Evolutionary conservation across 2,329 filamentous ascomycete species (phyloP), one percentile per base, ranked within the genome.

Genomic region (Lecanicillium sp.): DNA sequence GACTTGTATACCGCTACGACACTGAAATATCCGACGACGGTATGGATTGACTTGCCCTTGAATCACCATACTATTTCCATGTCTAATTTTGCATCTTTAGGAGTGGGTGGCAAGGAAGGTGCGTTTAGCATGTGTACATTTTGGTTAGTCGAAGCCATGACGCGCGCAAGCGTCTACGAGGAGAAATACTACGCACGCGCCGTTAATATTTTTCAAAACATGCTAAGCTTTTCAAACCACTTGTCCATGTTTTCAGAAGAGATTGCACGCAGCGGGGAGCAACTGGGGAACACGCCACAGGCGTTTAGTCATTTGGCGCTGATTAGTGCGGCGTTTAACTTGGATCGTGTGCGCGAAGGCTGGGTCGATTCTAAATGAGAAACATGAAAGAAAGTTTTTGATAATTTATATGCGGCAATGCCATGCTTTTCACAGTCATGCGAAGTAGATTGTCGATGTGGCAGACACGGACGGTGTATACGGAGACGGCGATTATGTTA

Each of bases 51-150:
- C 40, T 35, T 18, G 25, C 34, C 27, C 14, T 4, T 28, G 8
- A 12, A 14, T 16, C 32, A 31, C n/a, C 30, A 9, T 33, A 18
- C 17, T 41, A 30, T 14, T 29, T 14, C 5, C 19, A 13, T 20
- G 18, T 8, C 17, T 33, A 18, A 6, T 9, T 15, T 7, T 9
- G 5, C 5, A 15, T 36, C 5, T 45, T 40, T 47, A 83, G 80
- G 82, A 20, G 80, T 88, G 8, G 81, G 82, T 28, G 83, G 83
- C 14, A 69, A 73, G 37, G 83, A 88, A 59, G 84, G 84, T 16
- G 82, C 83, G 15, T 88, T 88, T 54, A 79, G 73, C 51, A 87
- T 88, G 82, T 86, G 83, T 53, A 88, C 83, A 1, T 88, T 88
- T 56, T 88, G 84, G 84, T 73, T 87, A 1, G 81, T 88, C 11